Evolutionary conservation across 306 rosid species (phyloP).

Genomic region (Castanopsis chinensis): DNA sequence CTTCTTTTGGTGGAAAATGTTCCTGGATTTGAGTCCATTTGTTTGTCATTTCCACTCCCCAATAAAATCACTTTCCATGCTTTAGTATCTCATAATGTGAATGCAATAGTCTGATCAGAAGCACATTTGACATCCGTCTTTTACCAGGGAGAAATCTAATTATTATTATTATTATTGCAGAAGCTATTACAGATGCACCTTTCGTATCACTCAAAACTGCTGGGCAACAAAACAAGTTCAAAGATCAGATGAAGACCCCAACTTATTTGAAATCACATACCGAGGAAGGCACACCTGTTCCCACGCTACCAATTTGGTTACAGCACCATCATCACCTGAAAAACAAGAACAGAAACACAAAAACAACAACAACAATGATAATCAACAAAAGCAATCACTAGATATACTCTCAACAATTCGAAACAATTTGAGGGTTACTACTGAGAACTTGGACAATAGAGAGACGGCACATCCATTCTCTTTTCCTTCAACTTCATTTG

Average conservation of each 20-base stretch:
- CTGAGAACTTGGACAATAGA: conserved; percentile 36
- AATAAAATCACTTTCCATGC: too few species aligned
- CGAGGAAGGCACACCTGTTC: conserved; percentile 79
- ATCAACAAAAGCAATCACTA: conserved; percentile 30
- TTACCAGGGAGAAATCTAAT: conserved; percentile 22
- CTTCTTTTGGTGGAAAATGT: not conserved
- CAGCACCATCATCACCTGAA: conserved; percentile 57
- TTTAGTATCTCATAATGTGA: not conserved
- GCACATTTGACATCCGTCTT: not conserved
- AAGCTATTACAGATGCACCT: conserved; percentile 96
- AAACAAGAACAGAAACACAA: conserved; percentile 42
- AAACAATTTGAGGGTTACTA: conserved; percentile 23
- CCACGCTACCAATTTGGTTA: conserved; percentile 43
- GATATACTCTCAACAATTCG: conserved; percentile 17
- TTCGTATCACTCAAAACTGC: conserved; percentile 70
- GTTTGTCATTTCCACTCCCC: too few species aligned
- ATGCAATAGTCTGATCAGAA: not conserved
- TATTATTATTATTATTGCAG: conserved; percentile 45
- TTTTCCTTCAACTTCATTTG: conserved; percentile 58
- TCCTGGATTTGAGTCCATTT: too few species aligned
- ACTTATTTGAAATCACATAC: conserved; percentile 74
- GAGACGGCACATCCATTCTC: conserved; percentile 47
- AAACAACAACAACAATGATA: not conserved
- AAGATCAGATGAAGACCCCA: conserved; percentile 84
- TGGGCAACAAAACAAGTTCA: conserved; percentile 96